Evolutionary conservation across 2,329 filamentous ascomycete genomes (phyloP).

Genomic region (Cladosporium colombiae): DNA sequence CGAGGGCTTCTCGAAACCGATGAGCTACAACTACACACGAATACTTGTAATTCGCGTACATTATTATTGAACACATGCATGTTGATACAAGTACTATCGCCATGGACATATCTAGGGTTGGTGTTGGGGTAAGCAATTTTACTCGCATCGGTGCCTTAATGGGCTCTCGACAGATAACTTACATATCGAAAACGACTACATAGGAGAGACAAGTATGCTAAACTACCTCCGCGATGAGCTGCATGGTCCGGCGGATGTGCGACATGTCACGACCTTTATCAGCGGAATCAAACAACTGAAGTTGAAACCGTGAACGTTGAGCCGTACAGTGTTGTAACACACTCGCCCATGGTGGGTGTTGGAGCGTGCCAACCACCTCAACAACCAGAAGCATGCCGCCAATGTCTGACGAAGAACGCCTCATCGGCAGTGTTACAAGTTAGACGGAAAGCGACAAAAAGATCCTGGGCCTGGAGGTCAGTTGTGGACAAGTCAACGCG

Average conservation of each 20-base stretch:
- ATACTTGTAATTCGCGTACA: not conserved
- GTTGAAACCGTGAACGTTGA: not conserved
- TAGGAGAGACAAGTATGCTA: no score
- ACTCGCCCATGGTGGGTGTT: no score
- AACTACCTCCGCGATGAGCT: no score
- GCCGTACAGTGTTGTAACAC: not conserved
- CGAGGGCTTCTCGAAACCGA: not conserved
- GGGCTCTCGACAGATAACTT: not conserved
- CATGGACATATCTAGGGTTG: not conserved
- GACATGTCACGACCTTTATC: no score
- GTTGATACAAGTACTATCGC: not conserved
- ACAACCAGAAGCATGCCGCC: no score
- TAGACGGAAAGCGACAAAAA: not conserved
- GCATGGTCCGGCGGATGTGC: no score
- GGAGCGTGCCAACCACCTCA: no score
- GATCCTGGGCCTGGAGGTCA: not conserved
- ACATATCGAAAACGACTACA: not conserved
- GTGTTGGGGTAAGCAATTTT: not conserved
- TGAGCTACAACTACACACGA: no score
- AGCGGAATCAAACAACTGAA: not conserved
- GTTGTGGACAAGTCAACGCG: not conserved
- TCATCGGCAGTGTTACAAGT: not conserved
- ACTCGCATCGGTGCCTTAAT: not conserved
- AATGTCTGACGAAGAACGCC: not conserved
- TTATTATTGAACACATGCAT: no score